Evolutionary conservation across 768 basidiomycete genomes (phyloP), one percentile per base, ranked within the genome.

Genomic region (Mycena latifolia): DNA sequence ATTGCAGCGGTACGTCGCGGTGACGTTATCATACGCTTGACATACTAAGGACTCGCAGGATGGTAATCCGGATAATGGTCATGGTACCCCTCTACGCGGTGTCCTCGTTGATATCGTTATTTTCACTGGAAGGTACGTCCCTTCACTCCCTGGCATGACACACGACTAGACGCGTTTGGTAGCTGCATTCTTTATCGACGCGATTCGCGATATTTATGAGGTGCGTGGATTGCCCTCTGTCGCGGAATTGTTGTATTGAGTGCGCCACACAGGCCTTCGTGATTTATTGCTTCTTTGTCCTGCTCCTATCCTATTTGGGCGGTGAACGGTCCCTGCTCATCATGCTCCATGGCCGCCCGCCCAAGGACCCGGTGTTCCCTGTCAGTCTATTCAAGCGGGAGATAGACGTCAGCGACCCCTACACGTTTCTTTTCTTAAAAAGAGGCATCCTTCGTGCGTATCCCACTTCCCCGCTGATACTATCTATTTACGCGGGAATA

Each of bases 71-170:
- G 51, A 98, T 99, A 75, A 95, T 99, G 93, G 67, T 98, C 71
- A 98, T 98, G 96, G 94, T 94, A 7, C 97, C 97, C 0, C 81
- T 99, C 29, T 99, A 99, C 76, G 95, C 89, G 1, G 82, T 99
- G 29, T 86, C 98, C 0, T 96, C 95, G 5, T 82, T 98, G 70
- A 95, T 98, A 66, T 95, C 97, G 0, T 83, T 99, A 43, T 94
- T 96, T 80, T 98, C 96, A 0, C 82, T 98, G 59, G 92, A 97
- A 74, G 59, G 67, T 64, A 6, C 24, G 39, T 39, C 31, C 15
- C 4, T 41, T 37, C 48, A 50, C 22, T 25, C 48, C 35, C 22
- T 3, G 0, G 24, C n/a, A 11, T 10, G 18, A 29, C 8, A 8
- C 45, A 2, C 2, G 41, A 27, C 25, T 53, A n/a, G 20, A 55